Conservation (phyloP, 2,329 filamentous ascomycete genomes). For the Fusarium marasasianum region DNA sequence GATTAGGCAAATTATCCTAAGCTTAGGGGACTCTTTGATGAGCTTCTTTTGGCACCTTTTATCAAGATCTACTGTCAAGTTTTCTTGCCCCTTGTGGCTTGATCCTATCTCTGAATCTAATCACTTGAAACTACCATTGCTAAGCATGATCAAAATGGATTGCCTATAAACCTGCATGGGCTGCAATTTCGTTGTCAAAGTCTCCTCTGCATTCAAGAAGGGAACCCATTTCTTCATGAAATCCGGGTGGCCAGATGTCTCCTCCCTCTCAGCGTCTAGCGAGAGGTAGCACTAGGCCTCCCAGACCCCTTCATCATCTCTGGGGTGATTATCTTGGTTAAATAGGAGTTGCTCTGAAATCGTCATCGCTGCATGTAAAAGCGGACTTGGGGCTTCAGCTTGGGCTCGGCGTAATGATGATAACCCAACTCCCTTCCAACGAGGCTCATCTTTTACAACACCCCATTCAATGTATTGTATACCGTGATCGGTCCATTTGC, state of each 20-base stretch:
- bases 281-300: neutral
- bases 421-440: neutral
- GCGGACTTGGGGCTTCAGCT: neutral
- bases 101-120: neutral
- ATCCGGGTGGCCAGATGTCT: neutral
- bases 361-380: neutral
- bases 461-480: neutral
- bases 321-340: neutral
- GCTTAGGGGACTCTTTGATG: no score
- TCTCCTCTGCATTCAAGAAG: neutral
- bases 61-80: no score
- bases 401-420: neutral
- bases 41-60: no score
- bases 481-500: neutral
- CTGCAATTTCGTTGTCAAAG: neutral
- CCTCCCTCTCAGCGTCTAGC: neutral
- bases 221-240: neutral
- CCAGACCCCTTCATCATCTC: neutral
- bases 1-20: neutral
- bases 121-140: neutral
- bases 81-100: neutral
- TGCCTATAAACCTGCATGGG: neutral
- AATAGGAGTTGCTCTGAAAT: neutral
- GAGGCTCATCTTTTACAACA: neutral
- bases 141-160: neutral